These are phyloP conservation scores for Halophytophthora batemanensis DNA, from an alignment of 352 stramenopile species.

Conservation along the genomic window DNA sequence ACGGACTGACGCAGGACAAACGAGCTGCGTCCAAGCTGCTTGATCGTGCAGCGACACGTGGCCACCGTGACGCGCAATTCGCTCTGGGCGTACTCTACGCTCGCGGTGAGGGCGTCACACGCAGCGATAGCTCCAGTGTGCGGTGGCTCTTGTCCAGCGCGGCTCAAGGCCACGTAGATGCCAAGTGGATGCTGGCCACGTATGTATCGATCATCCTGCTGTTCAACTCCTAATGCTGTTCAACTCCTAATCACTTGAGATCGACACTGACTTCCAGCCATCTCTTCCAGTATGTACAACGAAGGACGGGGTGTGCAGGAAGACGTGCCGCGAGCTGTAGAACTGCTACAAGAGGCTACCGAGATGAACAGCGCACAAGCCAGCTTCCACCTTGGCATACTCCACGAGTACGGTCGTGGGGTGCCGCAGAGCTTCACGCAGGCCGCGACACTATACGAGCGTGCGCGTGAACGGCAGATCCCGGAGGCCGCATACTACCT, in stretches of 20 bases:
- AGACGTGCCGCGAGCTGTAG: conserved; percentile 26
- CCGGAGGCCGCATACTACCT: conserved; percentile 56
- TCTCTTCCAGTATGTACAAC: conserved; percentile 28
- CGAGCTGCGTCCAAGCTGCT: conserved; percentile 30
- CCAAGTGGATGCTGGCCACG: conserved; percentile 54
- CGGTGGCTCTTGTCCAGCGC: conserved; percentile 40
- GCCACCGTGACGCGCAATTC: conserved; percentile 44
- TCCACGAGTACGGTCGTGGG: conserved; percentile 53
- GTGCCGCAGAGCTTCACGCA: conserved; percentile 28
- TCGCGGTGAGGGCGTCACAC: conserved; percentile 21
- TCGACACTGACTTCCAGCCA: not conserved
- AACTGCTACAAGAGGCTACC: conserved; percentile 31
- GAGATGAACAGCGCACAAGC: conserved; percentile 20
- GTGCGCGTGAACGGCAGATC: conserved; percentile 21
- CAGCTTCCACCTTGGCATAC: conserved; percentile 40
- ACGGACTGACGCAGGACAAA: conserved; percentile 32
- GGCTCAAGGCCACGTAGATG: conserved; percentile 32
- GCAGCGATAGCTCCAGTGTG: conserved; percentile 31
- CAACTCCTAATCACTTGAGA: not conserved
- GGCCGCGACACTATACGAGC: conserved; percentile 35
- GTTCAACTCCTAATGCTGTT: not conserved
- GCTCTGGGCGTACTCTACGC: conserved; percentile 41
- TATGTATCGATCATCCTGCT: conserved; percentile 14
- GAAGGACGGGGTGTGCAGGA: conserved; percentile 37
- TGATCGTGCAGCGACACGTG: conserved; percentile 16